Conservation (phyloP, 257 asterid genomes). For the Solanum dulcamara region DNA sequence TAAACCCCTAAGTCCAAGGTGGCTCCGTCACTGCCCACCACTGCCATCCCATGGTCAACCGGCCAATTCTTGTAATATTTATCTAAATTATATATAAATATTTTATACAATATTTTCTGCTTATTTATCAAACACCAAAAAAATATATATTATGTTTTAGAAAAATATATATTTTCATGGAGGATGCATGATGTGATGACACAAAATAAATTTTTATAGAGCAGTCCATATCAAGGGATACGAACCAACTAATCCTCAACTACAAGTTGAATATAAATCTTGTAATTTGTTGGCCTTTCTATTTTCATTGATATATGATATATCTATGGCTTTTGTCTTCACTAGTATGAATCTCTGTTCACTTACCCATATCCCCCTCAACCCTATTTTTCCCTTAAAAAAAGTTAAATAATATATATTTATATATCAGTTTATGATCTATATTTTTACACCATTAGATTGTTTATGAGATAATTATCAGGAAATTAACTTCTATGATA, state of each 20-base stretch:
- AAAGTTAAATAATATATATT: background rate
- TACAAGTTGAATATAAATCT: background rate
- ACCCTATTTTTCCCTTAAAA: background rate
- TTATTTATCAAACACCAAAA: background rate
- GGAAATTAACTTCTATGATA: background rate
- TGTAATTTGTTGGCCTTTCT: background rate
- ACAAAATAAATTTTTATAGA: background rate
- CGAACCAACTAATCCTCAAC: background rate
- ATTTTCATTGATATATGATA: background rate
- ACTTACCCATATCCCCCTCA: background rate
- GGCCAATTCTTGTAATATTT: background rate
- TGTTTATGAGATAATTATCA: background rate
- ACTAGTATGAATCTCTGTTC: background rate
- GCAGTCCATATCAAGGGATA: background rate
- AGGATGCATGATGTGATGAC: background rate
- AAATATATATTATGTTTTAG: background rate
- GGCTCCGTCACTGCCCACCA: too few species aligned
- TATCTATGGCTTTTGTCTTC: background rate
- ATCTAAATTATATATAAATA: background rate
- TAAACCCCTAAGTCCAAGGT: too few species aligned
- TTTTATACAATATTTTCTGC: background rate
- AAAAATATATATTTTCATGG: background rate
- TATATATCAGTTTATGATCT: background rate
- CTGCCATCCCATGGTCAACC: background rate
- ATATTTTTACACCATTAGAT: background rate